phyloP scores from a whole-genome alignment of 768 basidiomycete species.

The Exidia glandulosa region DNA sequence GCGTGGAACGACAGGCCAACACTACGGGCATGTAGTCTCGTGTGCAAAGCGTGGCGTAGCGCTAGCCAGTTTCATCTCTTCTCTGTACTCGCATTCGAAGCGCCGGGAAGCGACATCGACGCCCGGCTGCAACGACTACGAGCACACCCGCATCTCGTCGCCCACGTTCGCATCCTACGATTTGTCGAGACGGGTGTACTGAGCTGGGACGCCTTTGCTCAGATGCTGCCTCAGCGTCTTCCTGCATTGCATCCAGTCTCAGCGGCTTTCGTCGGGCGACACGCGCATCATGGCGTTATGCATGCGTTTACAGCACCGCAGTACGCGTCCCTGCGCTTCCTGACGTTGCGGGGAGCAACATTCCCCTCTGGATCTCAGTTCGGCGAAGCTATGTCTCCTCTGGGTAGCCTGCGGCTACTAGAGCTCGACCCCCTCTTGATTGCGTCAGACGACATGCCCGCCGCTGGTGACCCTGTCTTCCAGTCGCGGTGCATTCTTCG shows the following conservation, averaged over 20 bases:
- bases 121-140: background rate
- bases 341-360: background rate
- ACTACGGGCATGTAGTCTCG: slow-evolving; percentile 5
- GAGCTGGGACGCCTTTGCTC: background rate
- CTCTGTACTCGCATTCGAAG: background rate
- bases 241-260: background rate
- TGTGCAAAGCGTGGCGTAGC: background rate
- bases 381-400: background rate
- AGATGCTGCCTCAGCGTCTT: background rate
- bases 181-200: background rate
- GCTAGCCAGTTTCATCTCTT: slow-evolving; percentile 9
- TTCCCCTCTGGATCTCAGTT: background rate
- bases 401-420: background rate
- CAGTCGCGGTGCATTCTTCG: background rate
- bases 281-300: background rate
- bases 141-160: background rate
- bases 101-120: background rate
- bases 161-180: background rate
- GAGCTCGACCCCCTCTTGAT: background rate
- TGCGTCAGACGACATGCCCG: background rate
- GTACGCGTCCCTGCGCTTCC: background rate
- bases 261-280: background rate
- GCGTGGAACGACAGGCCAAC: slow-evolving; percentile 7
- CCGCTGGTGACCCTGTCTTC: background rate
- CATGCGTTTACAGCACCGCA: background rate